Evolutionary conservation across 164 flowering plant genomes (phyloP).

Genomic region (Magnolia officinalis): DNA sequence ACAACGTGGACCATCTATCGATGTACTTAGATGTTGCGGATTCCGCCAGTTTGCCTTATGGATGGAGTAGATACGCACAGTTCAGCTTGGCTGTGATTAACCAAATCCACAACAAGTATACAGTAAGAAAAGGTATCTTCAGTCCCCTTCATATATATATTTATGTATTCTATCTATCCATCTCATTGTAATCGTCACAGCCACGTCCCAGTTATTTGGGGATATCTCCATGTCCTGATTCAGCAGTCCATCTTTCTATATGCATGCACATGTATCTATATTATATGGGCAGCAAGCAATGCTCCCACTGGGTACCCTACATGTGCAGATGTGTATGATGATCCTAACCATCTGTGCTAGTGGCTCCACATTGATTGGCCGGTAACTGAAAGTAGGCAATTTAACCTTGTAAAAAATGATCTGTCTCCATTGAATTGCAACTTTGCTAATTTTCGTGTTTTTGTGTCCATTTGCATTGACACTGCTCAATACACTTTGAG

Average conservation of each 20-base stretch:
- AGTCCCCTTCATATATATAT: neutral
- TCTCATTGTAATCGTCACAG: neutral
- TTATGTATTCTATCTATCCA: neutral
- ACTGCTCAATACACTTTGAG: too few relatives aligned
- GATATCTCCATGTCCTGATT: neutral
- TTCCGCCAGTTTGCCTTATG: constrained; percentile 59
- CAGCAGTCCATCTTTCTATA: neutral
- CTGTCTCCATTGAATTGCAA: too few relatives aligned
- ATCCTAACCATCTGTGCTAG: neutral
- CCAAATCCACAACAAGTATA: constrained; percentile 50
- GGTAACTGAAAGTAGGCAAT: neutral
- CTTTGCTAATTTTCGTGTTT: too few relatives aligned
- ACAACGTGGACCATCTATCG: constrained; percentile 75
- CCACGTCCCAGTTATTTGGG: neutral
- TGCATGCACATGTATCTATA: neutral
- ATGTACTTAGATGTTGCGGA: constrained; percentile 85
- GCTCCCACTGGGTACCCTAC: neutral
- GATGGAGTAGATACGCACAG: constrained; percentile 84
- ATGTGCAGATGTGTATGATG: neutral
- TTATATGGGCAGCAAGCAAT: neutral
- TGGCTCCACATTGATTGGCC: neutral
- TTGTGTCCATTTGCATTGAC: too few relatives aligned
- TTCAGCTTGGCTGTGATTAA: constrained; percentile 72
- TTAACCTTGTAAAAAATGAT: too few relatives aligned
- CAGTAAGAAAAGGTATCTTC: constrained; percentile 60